Percentiles rank a stretch among this genome's conserved stretches.
phyloP scores from a whole-genome alignment of 2,329 filamentous ascomycete genomes.

The Xylaria sp. region DNA sequence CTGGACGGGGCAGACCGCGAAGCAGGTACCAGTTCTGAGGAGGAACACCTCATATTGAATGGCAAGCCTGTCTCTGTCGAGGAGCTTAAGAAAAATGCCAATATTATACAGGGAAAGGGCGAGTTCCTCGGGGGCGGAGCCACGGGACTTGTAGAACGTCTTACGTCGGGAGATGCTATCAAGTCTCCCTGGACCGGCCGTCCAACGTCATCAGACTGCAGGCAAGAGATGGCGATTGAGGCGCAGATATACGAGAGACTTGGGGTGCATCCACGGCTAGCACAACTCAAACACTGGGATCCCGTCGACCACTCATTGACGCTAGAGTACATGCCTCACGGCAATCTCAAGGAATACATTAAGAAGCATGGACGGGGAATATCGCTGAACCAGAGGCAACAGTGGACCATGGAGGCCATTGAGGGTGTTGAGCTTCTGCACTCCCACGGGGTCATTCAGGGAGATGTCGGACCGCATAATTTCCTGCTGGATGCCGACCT shows the following conservation, averaged over 20 bases:
- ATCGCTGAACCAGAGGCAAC: neutral
- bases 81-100: conserved; percentile 18
- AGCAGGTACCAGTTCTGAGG: conserved; percentile 6
- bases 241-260: neutral
- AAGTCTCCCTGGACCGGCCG: conserved; percentile 30
- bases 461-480: neutral
- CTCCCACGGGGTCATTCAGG: neutral
- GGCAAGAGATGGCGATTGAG: conserved; percentile 28
- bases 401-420: neutral
- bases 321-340: neutral
- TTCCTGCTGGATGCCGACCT: neutral
- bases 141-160: conserved; percentile 24
- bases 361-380: neutral
- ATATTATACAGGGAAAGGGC: conserved; percentile 23
- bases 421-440: neutral
- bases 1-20: neutral
- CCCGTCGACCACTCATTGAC: neutral
- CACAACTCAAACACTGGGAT: neutral
- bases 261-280: neutral
- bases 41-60: conserved; percentile 12
- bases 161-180: conserved; percentile 31
- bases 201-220: conserved; percentile 25
- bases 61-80: conserved; percentile 11
- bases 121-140: conserved; percentile 19
- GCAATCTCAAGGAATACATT: neutral